These are phyloP conservation scores for Aspergillus tubingensis DNA, from an alignment of 2,329 filamentous ascomycete genomes.

Conservation along the genomic window DNA sequence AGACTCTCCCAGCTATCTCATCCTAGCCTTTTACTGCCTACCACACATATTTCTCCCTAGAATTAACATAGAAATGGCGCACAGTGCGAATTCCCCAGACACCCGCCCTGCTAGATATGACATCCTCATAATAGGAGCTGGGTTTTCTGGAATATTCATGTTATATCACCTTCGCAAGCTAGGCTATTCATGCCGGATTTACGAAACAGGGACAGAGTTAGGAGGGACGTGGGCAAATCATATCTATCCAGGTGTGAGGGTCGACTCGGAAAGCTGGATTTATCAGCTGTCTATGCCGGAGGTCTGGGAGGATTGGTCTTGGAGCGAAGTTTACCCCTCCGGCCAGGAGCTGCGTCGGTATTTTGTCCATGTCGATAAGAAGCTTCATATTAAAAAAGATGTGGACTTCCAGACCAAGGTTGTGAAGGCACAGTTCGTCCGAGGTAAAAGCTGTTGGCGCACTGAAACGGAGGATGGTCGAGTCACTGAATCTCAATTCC, in stretches of 20 bases:
- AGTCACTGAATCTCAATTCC: slow-evolving; percentile 42
- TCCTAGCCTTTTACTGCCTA: not conserved
- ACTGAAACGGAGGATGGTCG: slow-evolving; percentile 46
- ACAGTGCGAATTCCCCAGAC: not conserved
- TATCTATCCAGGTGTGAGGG: slow-evolving; percentile 10
- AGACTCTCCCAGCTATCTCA: not conserved
- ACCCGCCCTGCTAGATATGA: not conserved
- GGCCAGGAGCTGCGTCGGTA: slow-evolving; percentile 47
- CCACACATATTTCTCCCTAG: not conserved
- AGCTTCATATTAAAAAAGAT: slow-evolving; percentile 47
- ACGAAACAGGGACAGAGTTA: slow-evolving; percentile 9
- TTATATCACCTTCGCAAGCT: slow-evolving; percentile 13
- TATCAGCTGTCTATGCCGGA: slow-evolving; percentile 42
- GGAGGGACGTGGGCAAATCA: slow-evolving; percentile 15
- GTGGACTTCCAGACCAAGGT: slow-evolving; percentile 49
- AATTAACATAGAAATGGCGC: not conserved
- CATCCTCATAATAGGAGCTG: slow-evolving; percentile 14
- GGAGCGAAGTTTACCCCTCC: slow-evolving; percentile 32
- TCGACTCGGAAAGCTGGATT: slow-evolving; percentile 6
- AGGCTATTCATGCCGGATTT: slow-evolving; percentile 5
- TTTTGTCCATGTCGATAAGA: slow-evolving; percentile 50
- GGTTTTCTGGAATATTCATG: slow-evolving; percentile 13
- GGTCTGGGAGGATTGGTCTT: slow-evolving; percentile 49
- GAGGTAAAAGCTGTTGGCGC: slow-evolving; percentile 43
- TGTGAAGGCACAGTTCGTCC: slow-evolving; percentile 43